Evolutionary conservation across 2,329 filamentous ascomycete genomes (phyloP).

Genomic region (Paraconiothyrium brasiliense): DNA sequence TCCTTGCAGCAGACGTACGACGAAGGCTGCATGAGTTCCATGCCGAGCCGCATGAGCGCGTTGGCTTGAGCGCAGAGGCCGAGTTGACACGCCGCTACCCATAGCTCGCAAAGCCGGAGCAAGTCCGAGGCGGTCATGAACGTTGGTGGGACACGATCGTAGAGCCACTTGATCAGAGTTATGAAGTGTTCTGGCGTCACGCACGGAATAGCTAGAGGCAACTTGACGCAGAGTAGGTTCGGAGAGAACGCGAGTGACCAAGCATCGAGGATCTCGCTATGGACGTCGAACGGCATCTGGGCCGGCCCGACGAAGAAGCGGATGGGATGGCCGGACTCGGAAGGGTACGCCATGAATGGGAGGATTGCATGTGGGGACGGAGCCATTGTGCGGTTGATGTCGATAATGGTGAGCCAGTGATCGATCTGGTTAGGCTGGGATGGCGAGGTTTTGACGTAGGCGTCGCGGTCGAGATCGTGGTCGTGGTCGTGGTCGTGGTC

Average conservation of each 20-base stretch:
- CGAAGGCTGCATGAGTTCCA: constrained; percentile 19
- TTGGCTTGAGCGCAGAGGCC: constrained; percentile 20
- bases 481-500: not conserved
- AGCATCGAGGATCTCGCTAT: constrained; percentile 12
- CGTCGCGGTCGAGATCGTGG: not conserved
- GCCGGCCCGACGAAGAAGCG: constrained; percentile 16
- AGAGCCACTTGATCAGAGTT: constrained; percentile 13
- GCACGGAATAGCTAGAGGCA: constrained; percentile 2
- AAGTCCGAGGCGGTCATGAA: not conserved
- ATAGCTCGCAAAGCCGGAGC: not conserved
- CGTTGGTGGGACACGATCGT: constrained; percentile 3
- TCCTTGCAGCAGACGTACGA: constrained; percentile 4
- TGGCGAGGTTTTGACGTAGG: not conserved
- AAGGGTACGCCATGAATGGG: not conserved
- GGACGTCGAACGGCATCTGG: constrained; percentile 15
- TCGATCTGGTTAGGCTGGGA: too few relatives aligned
- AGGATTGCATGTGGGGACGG: not conserved
- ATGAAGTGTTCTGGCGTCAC: constrained; percentile 7
- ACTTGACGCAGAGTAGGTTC: not conserved
- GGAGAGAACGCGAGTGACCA: constrained; percentile 11
- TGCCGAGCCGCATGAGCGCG: constrained; percentile 19
- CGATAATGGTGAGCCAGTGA: not conserved
- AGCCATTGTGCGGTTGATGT: not conserved
- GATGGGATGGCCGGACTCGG: not conserved
- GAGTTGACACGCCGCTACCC: constrained; percentile 9